phyloP scores from a whole-genome alignment of 192 early-diverging fungal genomes.

The Endogone sp. region DNA sequence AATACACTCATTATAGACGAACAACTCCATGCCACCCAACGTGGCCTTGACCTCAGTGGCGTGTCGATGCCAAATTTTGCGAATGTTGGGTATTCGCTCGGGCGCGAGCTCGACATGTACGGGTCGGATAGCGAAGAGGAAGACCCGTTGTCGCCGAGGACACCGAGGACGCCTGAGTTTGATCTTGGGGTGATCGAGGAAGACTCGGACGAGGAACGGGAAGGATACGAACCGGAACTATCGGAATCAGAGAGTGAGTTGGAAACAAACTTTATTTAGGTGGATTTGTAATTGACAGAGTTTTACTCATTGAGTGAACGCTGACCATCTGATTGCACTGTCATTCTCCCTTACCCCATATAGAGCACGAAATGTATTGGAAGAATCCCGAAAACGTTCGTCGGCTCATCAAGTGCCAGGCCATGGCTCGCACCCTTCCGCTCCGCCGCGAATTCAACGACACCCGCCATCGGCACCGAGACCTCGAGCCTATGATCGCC shows the following conservation, averaged over 20 bases:
- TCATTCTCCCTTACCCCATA: too few relatives aligned
- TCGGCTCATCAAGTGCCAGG: constrained; percentile 35
- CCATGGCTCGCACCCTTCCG: constrained; percentile 50
- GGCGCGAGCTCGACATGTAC: constrained; percentile 42
- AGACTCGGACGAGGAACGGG: constrained; percentile 27
- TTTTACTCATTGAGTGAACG: too few relatives aligned
- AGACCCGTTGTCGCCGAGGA: background rate
- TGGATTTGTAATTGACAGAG: too few relatives aligned
- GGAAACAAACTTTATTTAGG: too few relatives aligned
- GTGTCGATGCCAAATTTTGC: constrained; percentile 87
- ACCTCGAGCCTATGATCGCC: constrained; percentile 37
- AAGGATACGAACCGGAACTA: constrained; percentile 25
- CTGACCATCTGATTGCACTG: too few relatives aligned
- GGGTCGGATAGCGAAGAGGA: background rate
- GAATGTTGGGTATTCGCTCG: constrained; percentile 69
- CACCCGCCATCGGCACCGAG: constrained; percentile 43
- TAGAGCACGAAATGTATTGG: background rate
- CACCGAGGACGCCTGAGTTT: background rate
- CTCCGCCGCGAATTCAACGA: constrained; percentile 48
- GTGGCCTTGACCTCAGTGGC: constrained; percentile 78
- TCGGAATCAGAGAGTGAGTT: constrained; percentile 27
- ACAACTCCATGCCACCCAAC: constrained; percentile 71
- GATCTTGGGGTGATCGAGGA: constrained; percentile 33
- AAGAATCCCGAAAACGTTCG: background rate
- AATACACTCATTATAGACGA: constrained; percentile 45